Base-by-base conservation (phyloP, 2,329 filamentous ascomycete species). In the Aspergillus sp. region DNA sequence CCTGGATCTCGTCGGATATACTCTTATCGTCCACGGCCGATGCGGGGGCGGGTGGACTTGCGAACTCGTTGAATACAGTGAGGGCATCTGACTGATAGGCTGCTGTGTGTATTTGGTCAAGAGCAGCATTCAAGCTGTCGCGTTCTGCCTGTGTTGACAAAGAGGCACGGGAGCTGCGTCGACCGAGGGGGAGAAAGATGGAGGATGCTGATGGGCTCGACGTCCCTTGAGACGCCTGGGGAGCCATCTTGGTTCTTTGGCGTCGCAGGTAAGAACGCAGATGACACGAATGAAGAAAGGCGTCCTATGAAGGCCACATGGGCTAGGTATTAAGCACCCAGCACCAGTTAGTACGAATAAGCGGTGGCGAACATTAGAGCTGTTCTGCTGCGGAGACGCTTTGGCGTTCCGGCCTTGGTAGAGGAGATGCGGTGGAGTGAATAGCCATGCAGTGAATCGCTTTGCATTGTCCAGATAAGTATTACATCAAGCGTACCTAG, bases 61-160 rank as follows among this genome's bases (percentile, higher is more conserved):
- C 90, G 68, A 96, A 93, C 70, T 97, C 93, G 76, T 96, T 96
- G 76, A 98, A 98, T 8, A 92, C 96, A 2, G 93, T 98, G 48
- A 98, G 81, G 35, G 87, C 85, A 62, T 90, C 89, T 35, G 90
- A 90, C 71, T 90, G 90, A 69, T 90, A 96, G n/a, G 93, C 92
- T 6, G 90, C 87, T 51, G 82, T 91, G 74, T 97, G 93, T 64
- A 97, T 96, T 67, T 90, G 88, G 75, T 96, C 90, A 60, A 97
- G 85, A 17, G 89, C 85, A 61, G 91, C 85, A 35, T 90, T 86
- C 39, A 93, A 81, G 57, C 90, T 87, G 62, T 91, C 89, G 70
- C 86, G 89, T 72, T 93, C 89, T 41, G 85, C 76, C 49, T 83
- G 81, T 2, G 81, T 76, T 23, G 78, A 76, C 15, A 81, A 62